Evolutionary conservation across 2,329 filamentous ascomycete genomes (phyloP), one percentile per base, ranked within the genome.

Genomic region (Monilinia fructigena): DNA sequence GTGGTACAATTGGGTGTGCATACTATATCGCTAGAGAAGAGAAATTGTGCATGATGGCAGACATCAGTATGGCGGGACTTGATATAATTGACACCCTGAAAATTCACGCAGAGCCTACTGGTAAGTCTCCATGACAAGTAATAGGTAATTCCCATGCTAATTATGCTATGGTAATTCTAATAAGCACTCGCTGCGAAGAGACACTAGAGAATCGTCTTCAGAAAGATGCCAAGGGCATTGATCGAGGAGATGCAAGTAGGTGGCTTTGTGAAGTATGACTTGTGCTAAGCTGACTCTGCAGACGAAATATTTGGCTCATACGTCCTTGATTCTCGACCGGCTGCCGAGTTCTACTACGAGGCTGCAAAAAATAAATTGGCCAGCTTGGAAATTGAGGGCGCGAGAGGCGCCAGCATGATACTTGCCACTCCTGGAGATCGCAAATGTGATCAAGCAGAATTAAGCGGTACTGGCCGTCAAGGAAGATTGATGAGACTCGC

Each of bases 21-120:
- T 96, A 94, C 75, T 97, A 94, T 75, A 81, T 89, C 56, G 87
- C 88, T 7, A 79, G 83, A 35, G 86, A 92, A 50, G 88, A 91
- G 73, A 86, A 82, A 47, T 77, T 97, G 4, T 89, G 85, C 67
- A 82, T 97, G 54, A 87, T 96, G 75, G 88, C 94, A 74, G 93
- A 97, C 71, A 82, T 91, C 12, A 82, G 85, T 20, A 81, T 86
- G 70, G 89, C 88, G 5, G 87, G 86, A n/a, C 76, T 86, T n/a
- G 87, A 91, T 47, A 79, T 89, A 16, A 79, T 90, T n/a, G 86
- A 91, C 68, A 86, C 83, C 5, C 77, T 88, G 26, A 75, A 88
- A 53, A 72, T 83, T 12, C 81, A 86, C 63, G 77, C 79, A 16
- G 82, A 84, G 65, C 85, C 86, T 20, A 87, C 83, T 0, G 35